Evolutionary conservation across 495 filamentous ascomycete species (phyloP).

Genomic region (Xeromyces bisporus): DNA sequence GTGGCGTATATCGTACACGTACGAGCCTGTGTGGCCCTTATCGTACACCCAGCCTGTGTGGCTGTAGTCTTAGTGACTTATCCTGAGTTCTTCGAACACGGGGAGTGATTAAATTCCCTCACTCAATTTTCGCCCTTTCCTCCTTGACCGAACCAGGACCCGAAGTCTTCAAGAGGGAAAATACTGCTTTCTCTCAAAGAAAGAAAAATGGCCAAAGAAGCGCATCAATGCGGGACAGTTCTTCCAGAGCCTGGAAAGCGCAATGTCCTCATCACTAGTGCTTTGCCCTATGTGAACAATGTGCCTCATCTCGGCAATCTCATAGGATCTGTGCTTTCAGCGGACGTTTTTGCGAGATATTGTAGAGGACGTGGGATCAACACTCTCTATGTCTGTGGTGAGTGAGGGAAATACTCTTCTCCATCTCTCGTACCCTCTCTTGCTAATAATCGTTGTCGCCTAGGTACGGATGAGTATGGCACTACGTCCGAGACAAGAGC

Average conservation of each 20-base stretch:
- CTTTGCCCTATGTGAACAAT: constrained; percentile 72
- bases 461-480: constrained; percentile 57
- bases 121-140: too few species aligned
- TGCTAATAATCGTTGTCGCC: constrained; percentile 41
- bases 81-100: too few species aligned
- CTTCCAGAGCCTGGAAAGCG: constrained; percentile 12
- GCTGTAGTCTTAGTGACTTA: too few species aligned
- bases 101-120: too few species aligned
- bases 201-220: too few species aligned
- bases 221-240: constrained; percentile 3
- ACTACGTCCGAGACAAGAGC: constrained; percentile 80
- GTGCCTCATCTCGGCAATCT: constrained; percentile 77
- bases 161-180: too few species aligned
- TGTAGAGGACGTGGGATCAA: constrained; percentile 39
- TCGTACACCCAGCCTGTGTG: too few species aligned
- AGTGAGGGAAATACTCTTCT: constrained; percentile 8
- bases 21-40: too few species aligned
- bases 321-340: constrained; percentile 57
- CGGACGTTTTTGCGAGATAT: constrained; percentile 45
- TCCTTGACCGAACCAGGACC: too few species aligned
- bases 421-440: constrained; percentile 52
- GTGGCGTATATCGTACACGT: too few species aligned
- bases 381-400: constrained; percentile 28
- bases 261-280: constrained; percentile 35
- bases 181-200: too few species aligned